These are phyloP conservation scores for Cyclanthera cordifolia DNA, from an alignment of 306 rosid species.

Conservation along the genomic window DNA sequence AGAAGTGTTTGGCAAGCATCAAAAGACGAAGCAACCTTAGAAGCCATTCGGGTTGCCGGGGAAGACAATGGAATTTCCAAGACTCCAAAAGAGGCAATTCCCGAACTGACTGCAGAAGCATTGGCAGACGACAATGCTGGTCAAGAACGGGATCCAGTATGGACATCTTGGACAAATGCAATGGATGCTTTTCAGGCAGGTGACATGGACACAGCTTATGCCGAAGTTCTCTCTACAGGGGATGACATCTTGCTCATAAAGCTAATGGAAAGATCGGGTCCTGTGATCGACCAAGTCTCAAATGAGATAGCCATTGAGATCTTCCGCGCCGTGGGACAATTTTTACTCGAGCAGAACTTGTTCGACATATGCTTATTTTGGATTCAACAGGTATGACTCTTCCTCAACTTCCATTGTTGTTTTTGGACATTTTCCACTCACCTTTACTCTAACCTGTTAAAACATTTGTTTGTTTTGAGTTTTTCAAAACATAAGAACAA, in stretches of 20 bases:
- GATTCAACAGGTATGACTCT: constrained; percentile 73
- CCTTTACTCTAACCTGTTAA: neutral
- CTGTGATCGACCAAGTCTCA: constrained; percentile 69
- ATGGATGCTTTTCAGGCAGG: constrained; percentile 85
- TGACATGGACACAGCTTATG: constrained; percentile 68
- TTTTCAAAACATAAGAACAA: too few species aligned
- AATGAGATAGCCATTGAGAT: constrained; percentile 63
- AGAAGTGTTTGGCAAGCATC: constrained; percentile 99
- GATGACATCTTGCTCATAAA: constrained; percentile 82
- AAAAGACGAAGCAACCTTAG: constrained; percentile 94
- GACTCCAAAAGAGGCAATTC: constrained; percentile 64
- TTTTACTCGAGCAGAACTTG: constrained; percentile 62
- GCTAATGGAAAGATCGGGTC: constrained; percentile 89
- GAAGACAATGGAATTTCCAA: constrained; percentile 77
- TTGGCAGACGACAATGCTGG: constrained; percentile 51
- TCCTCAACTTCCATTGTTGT: neutral
- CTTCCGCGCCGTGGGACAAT: constrained; percentile 60
- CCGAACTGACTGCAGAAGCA: constrained; percentile 79
- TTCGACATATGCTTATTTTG: constrained; percentile 76
- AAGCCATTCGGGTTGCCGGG: constrained; percentile 91
- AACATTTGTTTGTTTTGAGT: too few species aligned
- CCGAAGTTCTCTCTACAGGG: constrained; percentile 67
- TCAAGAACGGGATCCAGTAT: constrained; percentile 71
- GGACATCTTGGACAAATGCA: constrained; percentile 89
- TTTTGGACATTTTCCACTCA: neutral